Conservation (phyloP, 2,329 filamentous ascomycete species). For the Alternaria rosae region DNA sequence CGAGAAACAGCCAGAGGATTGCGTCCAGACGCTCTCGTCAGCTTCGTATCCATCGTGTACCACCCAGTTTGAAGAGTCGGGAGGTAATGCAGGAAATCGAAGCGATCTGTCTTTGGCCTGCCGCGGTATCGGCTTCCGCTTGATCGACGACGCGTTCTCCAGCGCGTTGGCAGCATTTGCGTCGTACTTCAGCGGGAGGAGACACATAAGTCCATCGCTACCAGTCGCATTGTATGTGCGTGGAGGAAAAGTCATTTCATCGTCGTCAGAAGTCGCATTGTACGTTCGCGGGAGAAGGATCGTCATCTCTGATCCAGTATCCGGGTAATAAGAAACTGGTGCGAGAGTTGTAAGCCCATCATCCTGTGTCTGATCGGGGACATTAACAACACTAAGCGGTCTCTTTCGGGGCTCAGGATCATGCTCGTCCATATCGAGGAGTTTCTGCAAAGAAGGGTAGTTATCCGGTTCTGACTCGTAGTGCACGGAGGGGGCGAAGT, state of each 20-base stretch:
- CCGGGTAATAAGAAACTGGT: neutral
- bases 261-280: rapidly evolving
- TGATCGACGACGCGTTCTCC: neutral
- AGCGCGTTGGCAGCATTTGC: neutral
- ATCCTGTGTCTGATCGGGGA: neutral
- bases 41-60: neutral
- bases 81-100: neutral
- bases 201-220: rapidly evolving
- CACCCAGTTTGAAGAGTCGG: neutral
- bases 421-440: neutral
- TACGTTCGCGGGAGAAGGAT: neutral
- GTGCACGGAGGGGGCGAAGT: neutral
- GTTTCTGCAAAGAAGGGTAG: neutral
- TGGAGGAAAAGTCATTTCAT: rapidly evolving
- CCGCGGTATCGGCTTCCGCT: neutral
- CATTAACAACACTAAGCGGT: neutral
- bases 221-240: neutral
- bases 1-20: neutral
- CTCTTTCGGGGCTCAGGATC: neutral
- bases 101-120: neutral
- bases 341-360: neutral
- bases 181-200: neutral
- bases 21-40: neutral
- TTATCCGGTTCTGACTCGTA: neutral
- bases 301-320: neutral